Evolutionary conservation across 192 early-diverging fungal genomes (phyloP).

Genomic region (Coemansia sp.): DNA sequence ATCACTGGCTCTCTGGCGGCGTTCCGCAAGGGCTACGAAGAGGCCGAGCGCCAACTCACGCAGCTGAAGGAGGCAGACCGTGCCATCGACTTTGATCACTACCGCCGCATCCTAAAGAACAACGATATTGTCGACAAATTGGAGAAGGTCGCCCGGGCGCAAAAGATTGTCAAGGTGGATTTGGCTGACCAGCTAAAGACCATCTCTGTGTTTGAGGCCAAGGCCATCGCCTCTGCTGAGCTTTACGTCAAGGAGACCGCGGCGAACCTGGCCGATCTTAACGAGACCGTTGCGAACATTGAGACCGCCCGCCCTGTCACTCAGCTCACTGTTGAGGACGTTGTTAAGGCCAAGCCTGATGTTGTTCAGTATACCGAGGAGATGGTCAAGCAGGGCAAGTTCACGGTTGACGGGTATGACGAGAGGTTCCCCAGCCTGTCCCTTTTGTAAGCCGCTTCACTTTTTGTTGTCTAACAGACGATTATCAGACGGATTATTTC

Average conservation of each 20-base stretch:
- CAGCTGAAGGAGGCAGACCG: conserved; percentile 85
- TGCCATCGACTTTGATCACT: conserved; percentile 87
- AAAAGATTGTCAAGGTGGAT: conserved; percentile 84
- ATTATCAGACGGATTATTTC: not conserved
- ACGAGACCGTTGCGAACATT: conserved; percentile 90
- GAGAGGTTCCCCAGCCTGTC: conserved; percentile 86
- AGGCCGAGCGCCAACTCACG: conserved; percentile 79
- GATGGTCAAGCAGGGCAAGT: conserved; percentile 90
- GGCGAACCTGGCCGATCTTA: conserved; percentile 84
- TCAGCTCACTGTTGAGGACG: conserved; percentile 92
- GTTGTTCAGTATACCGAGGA: conserved; percentile 88
- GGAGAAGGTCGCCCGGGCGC: conserved; percentile 80
- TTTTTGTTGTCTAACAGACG: not conserved
- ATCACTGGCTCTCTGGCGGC: conserved; percentile 81
- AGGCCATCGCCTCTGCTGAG: conserved; percentile 76
- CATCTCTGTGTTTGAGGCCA: conserved; percentile 76
- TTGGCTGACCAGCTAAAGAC: conserved; percentile 83
- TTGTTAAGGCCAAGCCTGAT: conserved; percentile 92
- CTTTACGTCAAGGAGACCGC: conserved; percentile 84
- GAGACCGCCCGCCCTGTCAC: conserved; percentile 92
- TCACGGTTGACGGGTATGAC: conserved; percentile 93
- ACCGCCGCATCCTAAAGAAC: conserved; percentile 91
- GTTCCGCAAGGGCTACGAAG: conserved; percentile 96
- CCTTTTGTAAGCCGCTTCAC: conserved; percentile 60
- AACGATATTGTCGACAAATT: conserved; percentile 86